These are phyloP conservation scores for Waitea zeae DNA, from an alignment of 1,284 basidiomycete genomes.

Conservation along the genomic window DNA sequence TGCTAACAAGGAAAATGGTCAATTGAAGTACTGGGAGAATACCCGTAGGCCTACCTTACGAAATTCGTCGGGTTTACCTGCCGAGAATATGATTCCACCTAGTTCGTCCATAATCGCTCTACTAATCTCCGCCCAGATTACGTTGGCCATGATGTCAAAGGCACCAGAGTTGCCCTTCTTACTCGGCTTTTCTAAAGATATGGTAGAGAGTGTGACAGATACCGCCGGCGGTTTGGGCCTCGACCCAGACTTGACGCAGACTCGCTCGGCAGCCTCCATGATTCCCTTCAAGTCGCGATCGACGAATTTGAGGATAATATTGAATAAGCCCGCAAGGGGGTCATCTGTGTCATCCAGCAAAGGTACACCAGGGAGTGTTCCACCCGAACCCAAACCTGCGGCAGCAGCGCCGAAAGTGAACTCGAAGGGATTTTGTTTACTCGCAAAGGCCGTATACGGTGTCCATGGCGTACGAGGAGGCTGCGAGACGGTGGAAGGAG, in stretches of 20 bases:
- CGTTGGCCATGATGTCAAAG: conserved; percentile 74
- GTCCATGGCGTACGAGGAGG: conserved; percentile 47
- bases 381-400: conserved; percentile 2
- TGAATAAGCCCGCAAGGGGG: conserved; percentile 60
- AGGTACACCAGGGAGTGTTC: conserved; percentile 19
- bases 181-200: neutral
- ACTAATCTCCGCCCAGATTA: conserved; percentile 78
- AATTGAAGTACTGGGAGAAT: neutral
- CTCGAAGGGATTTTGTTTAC: conserved; percentile 29
- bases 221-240: neutral
- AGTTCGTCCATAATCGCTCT: conserved; percentile 70
- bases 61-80: conserved; percentile 81
- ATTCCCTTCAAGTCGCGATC: conserved; percentile 53
- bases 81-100: conserved; percentile 72
- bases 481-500: conserved; percentile 12
- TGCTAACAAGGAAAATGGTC: conserved; percentile 26
- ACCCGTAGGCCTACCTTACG: conserved; percentile 40
- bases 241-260: conserved; percentile 26
- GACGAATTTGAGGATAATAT: conserved; percentile 67
- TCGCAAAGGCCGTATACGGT: conserved; percentile 43
- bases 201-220: neutral
- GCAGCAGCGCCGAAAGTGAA: conserved; percentile 10
- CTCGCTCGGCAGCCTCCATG: conserved; percentile 61
- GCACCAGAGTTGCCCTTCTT: conserved; percentile 16
- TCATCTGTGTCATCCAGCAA: conserved; percentile 48